Evolutionary conservation across 1,284 basidiomycete genomes (phyloP), one percentile per base, ranked within the genome.

Genomic region (Fomitopsis betulina): DNA sequence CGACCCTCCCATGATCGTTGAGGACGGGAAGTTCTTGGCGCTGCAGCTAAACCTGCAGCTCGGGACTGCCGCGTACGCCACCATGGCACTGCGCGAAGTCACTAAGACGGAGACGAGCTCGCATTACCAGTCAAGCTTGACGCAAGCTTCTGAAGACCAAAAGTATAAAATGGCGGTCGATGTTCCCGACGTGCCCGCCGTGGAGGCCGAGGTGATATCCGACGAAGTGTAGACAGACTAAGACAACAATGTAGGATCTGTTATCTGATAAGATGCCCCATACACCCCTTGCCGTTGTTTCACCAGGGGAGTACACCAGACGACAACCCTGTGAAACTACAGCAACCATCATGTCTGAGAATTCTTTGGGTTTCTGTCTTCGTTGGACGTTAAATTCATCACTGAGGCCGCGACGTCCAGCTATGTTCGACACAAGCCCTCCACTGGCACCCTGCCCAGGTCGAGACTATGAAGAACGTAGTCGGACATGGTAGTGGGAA

Each of bases 21-120:
- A 85, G 61, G 80, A 86, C 59, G 93, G 93, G 49, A 89, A 85
- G 66, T 96, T 95, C 72, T 76, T 86, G 69, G 94, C 95, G 1
- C 75, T 97, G 38, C 93, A 94, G 68, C 84, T 97, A 57, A 76
- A 85, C 53, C 75, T 96, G 58, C 84, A 82, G 13, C 80, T 98
- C 21, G 92, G 91, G 23, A 93, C 93, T 3, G 89, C 92, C 2
- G 90, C 93, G 2, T 98, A 96, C 72, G 95, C 95, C 2, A 98
- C 95, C 3, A 98, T 98, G 95, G 94, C 94, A 4, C 72, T 98
- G 62, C 84, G 95, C 49, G 94, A 96, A 73, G 86, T 96, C 47
- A 96, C 94, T 13, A 94, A 95, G 75, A 91, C 89, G 40, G 93
- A 96, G 67, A 97, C 94, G 12, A 93, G 91, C 65, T 88, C 91